phyloP scores from a whole-genome alignment of 2,329 filamentous ascomycete genomes.

The Penicillium sp. region DNA sequence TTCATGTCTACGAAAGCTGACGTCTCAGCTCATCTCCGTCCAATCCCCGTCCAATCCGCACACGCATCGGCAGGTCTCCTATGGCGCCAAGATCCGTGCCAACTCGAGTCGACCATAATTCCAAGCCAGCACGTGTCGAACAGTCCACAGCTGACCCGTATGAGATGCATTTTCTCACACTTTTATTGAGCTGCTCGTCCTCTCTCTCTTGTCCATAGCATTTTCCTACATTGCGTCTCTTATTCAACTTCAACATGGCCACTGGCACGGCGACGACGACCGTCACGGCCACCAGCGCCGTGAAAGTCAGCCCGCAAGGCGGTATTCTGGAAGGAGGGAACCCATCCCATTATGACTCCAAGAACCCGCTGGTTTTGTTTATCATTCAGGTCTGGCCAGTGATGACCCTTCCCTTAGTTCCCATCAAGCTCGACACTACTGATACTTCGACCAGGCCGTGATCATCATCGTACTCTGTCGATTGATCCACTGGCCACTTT shows the following conservation, averaged over 20 bases:
- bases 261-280: slow-evolving; percentile 14
- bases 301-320: slow-evolving; percentile 47
- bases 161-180: slow-evolving; percentile 2
- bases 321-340: slow-evolving; percentile 68
- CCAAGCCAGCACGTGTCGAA: neutral
- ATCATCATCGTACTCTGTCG: slow-evolving; percentile 73
- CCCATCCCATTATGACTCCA: slow-evolving; percentile 61
- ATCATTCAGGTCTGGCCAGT: slow-evolving; percentile 60
- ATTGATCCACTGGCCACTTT: slow-evolving; percentile 68
- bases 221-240: neutral
- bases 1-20: neutral
- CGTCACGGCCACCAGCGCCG: slow-evolving; percentile 5
- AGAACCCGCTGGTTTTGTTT: slow-evolving; percentile 68
- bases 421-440: neutral
- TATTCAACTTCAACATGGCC: slow-evolving; percentile 14
- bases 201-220: neutral
- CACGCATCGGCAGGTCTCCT: neutral
- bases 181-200: neutral
- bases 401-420: neutral
- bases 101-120: neutral
- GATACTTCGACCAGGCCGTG: slow-evolving; percentile 40
- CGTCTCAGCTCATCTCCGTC: neutral
- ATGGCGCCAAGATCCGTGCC: neutral
- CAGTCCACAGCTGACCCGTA: neutral
- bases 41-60: neutral